These are phyloP conservation scores for Lipomyces sp. DNA, from an alignment of 805 yeast species.

Conservation along the genomic window DNA sequence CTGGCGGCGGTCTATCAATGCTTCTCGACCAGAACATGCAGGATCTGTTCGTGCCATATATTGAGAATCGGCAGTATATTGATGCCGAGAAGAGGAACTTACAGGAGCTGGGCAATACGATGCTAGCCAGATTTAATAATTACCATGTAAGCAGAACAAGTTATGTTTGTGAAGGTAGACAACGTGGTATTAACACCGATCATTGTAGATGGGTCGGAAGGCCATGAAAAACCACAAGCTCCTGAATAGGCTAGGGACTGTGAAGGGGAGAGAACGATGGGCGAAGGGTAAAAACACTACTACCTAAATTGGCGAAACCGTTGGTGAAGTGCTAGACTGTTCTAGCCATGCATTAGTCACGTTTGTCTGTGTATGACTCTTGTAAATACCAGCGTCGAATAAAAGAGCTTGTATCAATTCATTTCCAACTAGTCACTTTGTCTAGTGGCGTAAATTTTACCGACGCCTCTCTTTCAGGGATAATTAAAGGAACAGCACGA, in stretches of 20 bases:
- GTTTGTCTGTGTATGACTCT: no score
- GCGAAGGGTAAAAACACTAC: slow-evolving; percentile 12
- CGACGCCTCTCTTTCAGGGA: no score
- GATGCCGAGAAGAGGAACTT: slow-evolving; percentile 70
- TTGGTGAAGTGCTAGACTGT: background rate
- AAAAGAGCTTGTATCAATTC: no score
- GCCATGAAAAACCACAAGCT: slow-evolving; percentile 14
- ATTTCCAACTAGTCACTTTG: no score
- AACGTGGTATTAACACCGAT: background rate
- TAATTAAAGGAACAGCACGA: no score
- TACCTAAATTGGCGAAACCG: background rate
- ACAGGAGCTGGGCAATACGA: slow-evolving; percentile 53
- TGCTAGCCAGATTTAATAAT: slow-evolving; percentile 51
- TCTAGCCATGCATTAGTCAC: background rate
- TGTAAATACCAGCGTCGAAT: no score
- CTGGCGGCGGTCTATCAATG: slow-evolving; percentile 49
- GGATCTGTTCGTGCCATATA: slow-evolving; percentile 74
- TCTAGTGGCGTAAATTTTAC: no score
- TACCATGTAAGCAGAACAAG: slow-evolving; percentile 9
- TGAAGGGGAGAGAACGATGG: slow-evolving; percentile 27
- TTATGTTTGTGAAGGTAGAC: background rate
- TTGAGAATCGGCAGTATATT: slow-evolving; percentile 71
- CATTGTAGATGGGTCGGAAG: slow-evolving; percentile 14
- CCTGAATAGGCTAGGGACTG: slow-evolving; percentile 20
- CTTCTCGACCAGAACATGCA: slow-evolving; percentile 71